These are phyloP conservation scores for Plasmodium knowlesi DNA, from an alignment of 169 alveolate genomes.

Conservation along the genomic window DNA sequence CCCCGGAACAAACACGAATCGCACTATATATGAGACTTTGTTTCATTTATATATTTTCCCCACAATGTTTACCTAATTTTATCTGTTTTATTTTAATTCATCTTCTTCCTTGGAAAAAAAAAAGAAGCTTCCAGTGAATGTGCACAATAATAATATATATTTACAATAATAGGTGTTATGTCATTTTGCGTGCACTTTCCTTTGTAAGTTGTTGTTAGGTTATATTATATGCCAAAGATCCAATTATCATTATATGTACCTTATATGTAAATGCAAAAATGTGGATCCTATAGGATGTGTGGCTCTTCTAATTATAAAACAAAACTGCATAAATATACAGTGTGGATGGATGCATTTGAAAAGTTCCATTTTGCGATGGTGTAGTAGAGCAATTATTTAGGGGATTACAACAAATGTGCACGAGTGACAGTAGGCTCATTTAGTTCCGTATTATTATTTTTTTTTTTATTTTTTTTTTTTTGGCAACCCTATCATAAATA, in stretches of 20 bases:
- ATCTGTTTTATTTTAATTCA: not conserved
- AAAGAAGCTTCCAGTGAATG: not conserved
- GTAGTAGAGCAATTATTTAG: not conserved
- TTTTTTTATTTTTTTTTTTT: too few species aligned
- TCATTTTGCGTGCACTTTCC: not conserved
- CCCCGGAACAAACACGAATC: not conserved
- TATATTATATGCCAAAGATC: not conserved
- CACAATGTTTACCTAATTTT: not conserved
- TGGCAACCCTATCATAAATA: not conserved
- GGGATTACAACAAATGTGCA: not conserved
- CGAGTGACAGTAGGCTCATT: not conserved
- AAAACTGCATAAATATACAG: too few species aligned
- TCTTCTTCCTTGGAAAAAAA: not conserved
- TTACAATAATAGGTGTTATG: not conserved
- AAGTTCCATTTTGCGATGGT: not conserved
- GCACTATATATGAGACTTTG: not conserved
- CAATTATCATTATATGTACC: not conserved
- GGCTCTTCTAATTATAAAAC: not conserved
- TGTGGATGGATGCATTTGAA: not conserved
- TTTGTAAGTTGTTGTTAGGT: not conserved
- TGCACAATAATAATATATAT: not conserved
- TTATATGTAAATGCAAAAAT: not conserved
- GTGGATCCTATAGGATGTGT: not conserved
- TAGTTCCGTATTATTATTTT: too few species aligned
- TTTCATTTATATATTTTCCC: not conserved